Base-by-base conservation (phyloP, 371 early-diverging fungal genomes). In the Circinella umbellata region DNA sequence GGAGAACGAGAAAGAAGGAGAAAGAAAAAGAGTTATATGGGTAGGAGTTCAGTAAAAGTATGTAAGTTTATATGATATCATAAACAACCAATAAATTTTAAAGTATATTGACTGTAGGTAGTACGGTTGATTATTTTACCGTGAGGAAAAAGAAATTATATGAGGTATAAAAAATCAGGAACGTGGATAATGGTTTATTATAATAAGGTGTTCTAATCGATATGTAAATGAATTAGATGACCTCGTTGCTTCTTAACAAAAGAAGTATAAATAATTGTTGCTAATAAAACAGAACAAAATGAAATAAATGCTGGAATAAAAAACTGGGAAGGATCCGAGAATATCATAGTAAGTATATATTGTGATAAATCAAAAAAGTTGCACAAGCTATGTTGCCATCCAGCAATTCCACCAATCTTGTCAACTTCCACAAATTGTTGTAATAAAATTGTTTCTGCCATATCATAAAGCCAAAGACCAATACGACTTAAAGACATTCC, bases 301-400 rank as follows among this genome's bases (percentile, higher is more conserved):
- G 57, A 57, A 4, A 57, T 57, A 14, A 57, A 27, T 5, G n/a
- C 57, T 7, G 57, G 57, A 10, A 57, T 34, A 34, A 5, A 34
- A n/a, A 57, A 57, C 57, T 17, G 18, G 57, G n/a, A 13, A 27
- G 57, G 57, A 5, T 57, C 57, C 7, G 57, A 57, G n/a, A 57
- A 57, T n/a, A 57, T 11, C 57, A 57, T 57, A 14, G 57, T 57
- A n/a, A 57, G 57, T 6, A 57, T 27, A n/a, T 57, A 57, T 34
- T 57, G 57, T 7, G 57, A 57, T n/a, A 57, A n/a, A 57, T 57
- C 57, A 34, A 57, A 57, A 57, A 57, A 57, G 27, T 27, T 57
- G 27, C 57, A 57, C 13, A 57, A 34, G 34, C 57, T 57, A n/a
- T 57, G 57, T 27, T 57, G 57, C 57, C 57, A 57, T 34, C 57